Percentiles rank a stretch among this genome's conserved stretches.
These are phyloP conservation scores for Parsonsia alboflavescens DNA, from an alignment of 257 asterid genomes.

Conservation along the genomic window DNA sequence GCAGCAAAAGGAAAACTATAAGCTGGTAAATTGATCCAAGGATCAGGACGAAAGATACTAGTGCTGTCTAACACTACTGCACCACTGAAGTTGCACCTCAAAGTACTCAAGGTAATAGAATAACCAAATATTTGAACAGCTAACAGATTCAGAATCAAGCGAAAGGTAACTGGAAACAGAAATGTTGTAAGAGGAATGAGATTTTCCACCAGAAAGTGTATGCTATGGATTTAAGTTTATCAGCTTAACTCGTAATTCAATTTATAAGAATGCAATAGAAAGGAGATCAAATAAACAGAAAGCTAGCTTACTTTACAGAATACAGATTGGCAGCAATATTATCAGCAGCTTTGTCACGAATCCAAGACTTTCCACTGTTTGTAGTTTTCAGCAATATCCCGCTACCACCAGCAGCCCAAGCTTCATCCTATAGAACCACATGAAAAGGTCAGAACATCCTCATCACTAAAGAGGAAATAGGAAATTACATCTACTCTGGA, in stretches of 20 bases:
- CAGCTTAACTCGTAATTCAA: slow-evolving; percentile 7
- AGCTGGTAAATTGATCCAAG: neutral
- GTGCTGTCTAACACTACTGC: neutral
- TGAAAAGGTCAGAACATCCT: slow-evolving; percentile 1
- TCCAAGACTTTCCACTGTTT: slow-evolving; percentile 87
- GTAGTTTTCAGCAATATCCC: slow-evolving; percentile 83
- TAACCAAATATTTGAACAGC: neutral
- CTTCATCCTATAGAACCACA: slow-evolving; percentile 55
- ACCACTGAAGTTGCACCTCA: neutral
- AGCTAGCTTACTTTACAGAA: slow-evolving; percentile 74
- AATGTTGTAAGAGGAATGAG: neutral
- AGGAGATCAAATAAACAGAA: slow-evolving; percentile 4
- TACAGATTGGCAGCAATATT: slow-evolving; percentile 96
- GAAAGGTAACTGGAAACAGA: neutral
- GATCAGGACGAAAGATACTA: neutral
- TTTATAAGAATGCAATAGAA: neutral
- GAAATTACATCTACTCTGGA: neutral
- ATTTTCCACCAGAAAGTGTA: neutral
- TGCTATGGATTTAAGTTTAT: neutral
- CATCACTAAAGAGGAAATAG: too few relatives aligned
- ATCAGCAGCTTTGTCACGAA: slow-evolving; percentile 92
- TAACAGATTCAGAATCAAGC: neutral
- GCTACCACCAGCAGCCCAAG: slow-evolving; percentile 99
- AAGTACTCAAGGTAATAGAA: neutral
- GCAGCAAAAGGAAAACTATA: neutral